phyloP scores from a whole-genome alignment of 768 basidiomycete genomes.

The Xerocomellus amylosporus region DNA sequence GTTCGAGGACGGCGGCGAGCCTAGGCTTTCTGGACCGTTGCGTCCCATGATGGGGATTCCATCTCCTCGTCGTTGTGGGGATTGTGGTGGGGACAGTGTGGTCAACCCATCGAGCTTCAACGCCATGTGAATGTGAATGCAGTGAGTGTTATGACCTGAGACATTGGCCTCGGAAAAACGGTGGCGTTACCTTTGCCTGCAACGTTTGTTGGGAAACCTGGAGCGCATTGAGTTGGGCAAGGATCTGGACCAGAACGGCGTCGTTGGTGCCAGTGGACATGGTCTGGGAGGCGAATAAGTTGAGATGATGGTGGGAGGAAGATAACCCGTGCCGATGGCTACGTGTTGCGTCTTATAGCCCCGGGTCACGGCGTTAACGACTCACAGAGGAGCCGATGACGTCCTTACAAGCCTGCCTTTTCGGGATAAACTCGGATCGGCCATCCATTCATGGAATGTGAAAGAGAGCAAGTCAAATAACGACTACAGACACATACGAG shows the following conservation, averaged over 20 bases:
- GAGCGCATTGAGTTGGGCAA: constrained; percentile 65
- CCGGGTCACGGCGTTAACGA: not conserved
- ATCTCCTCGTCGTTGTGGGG: constrained; percentile 25
- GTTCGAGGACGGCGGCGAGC: constrained; percentile 25
- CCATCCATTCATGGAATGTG: not conserved
- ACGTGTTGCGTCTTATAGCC: constrained; percentile 4
- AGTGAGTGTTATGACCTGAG: not conserved
- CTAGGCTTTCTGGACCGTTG: constrained; percentile 5
- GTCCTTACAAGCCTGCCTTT: not conserved
- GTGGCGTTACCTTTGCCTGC: constrained; percentile 63
- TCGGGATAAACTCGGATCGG: not conserved
- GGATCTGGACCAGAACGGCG: constrained; percentile 67
- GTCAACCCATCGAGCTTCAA: constrained; percentile 52
- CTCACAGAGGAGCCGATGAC: not conserved
- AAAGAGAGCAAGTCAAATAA: not conserved
- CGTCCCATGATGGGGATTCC: constrained; percentile 27
- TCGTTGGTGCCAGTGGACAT: constrained; percentile 39
- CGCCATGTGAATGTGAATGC: not conserved
- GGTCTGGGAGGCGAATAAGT: constrained; percentile 11
- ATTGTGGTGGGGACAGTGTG: constrained; percentile 22
- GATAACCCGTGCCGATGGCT: too few relatives aligned
- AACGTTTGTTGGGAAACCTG: constrained; percentile 74
- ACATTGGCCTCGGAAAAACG: not conserved
- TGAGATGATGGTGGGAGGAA: constrained; percentile 12
- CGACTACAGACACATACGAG: not conserved